Base-by-base conservation (phyloP, 371 early-diverging fungal genomes). In the Dinochytrium kinnereticum region DNA sequence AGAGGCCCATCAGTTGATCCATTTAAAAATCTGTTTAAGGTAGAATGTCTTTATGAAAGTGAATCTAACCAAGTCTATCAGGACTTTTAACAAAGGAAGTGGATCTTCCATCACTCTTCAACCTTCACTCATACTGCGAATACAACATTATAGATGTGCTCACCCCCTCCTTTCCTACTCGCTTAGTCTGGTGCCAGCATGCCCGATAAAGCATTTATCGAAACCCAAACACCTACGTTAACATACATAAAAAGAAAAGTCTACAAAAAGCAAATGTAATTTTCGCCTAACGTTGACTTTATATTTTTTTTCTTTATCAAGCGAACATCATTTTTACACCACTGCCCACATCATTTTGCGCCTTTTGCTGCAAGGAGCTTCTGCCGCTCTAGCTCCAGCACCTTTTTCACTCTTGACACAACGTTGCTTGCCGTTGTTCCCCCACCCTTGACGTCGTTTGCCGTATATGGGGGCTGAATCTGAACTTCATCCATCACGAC, bases 401-500 rank as follows among this genome's bases (percentile, higher is more conserved):
- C 78, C 55, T 75, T 80, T 33, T 72, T 67, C 28, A 83, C 84
- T 2, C 81, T 71, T 10, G 73, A 69, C 13, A 81, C 77, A 0
- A 68, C 67, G 1, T 19, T 37, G 15, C 39, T 73, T 2, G 68
- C 26, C n/a, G 66, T 51, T 50, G 73, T 31, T 26, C 53, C 28
- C n/a, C 49, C 26, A 44, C 67, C 64, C 21, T 66, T 51, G 39
- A 77, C 76, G 51, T 74, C 71, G 19, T 73, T 78, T 7, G 71
- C 53, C n/a, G 68, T 74, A 75, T 85, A 85, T 1, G 85, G 85
- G 26, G 81, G 70, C 24, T 31, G 38, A 19, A 85, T 82, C 39
- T 73, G 59, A 28, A 85, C 80, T 68, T 85, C 84, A 68, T 84
- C 85, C 78, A 83, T 74, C n/a, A 85, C 79, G 38, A 84, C 59